These are phyloP conservation scores for Ilex asprella DNA, from an alignment of 257 asterid species.

Conservation along the genomic window DNA sequence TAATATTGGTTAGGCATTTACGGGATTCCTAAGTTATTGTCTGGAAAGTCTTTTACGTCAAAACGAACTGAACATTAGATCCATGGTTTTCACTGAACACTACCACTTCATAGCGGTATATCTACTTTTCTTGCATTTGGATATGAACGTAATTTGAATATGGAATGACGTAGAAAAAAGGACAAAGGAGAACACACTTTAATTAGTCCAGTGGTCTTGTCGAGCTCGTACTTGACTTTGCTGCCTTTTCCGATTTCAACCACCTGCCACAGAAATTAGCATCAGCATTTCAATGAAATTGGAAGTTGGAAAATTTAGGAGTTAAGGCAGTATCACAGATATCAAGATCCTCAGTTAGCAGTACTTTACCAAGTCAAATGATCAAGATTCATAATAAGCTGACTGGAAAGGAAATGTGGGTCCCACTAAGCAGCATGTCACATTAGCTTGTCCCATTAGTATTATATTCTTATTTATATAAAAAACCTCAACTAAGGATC, in stretches of 20 bases:
- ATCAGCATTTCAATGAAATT: conserved; percentile 2
- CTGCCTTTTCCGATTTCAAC: conserved; percentile 88
- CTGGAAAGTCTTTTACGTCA: no score
- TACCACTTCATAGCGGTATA: no score
- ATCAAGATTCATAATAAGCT: background rate
- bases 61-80: no score
- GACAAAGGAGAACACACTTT: conserved; percentile 37
- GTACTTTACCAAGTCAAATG: background rate
- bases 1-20: no score
- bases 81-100: no score
- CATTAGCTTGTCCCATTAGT: no score
- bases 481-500: background rate
- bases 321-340: no score
- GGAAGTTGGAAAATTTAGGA: background rate
- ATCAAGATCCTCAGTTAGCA: background rate
- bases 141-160: background rate
- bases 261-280: conserved; percentile 41
- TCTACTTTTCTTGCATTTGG: background rate
- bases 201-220: conserved; percentile 82
- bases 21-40: no score
- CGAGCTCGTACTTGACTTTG: conserved; percentile 94
- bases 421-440: background rate
- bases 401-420: background rate
- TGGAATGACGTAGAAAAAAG: background rate
- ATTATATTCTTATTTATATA: no score